Base-by-base conservation (phyloP, 2,329 filamentous ascomycete species). In the Trichoderma guizhouense region DNA sequence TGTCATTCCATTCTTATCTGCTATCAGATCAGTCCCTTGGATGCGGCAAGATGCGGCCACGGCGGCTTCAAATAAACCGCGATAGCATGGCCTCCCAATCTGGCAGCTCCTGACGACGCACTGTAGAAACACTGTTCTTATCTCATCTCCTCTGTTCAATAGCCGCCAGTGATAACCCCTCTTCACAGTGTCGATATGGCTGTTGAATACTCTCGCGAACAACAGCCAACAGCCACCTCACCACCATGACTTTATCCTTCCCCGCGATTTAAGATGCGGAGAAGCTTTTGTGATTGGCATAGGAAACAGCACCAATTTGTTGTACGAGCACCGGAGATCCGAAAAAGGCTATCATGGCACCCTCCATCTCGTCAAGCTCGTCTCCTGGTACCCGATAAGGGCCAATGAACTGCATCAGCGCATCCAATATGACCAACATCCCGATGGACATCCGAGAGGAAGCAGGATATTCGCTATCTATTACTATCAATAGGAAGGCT, bases 221-320 rank as follows among this genome's bases (percentile, higher is more conserved):
- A 26, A 15, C 28, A 6, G 32, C 57, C 66, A 69, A 58, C 65
- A 67, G 64, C 64, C 64, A 43, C 30, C 53, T 68, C 53, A 60
- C 55, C 65, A 24, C 26, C 65, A 58, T 32, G 53, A 47, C 18
- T 60, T 60, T 47, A 47, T 61, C 55, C 57, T 71, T 67, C 69
- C 69, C 69, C 69, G 69, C 69, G 69, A 67, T 71, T 28, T 26
- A 58, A 18, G 28, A 53, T 71, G 69, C 69, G 69, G 69, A 71
- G 69, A 67, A 65, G 21, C n/a, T 12, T 11, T 55, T 15, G 3
- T 47, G 57, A 63, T 62, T 63, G 36, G 58, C 28, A 55, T 18
- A 51, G 18, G n/a, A 32, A 34, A 21, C 24, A 62, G 58, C 55
- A 21, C 26, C 15, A 53, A 32, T 0, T 24, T 15, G 6, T 15